Base-by-base conservation (phyloP, 257 asterid genomes). In the Solanum ahanhuiri region DNA sequence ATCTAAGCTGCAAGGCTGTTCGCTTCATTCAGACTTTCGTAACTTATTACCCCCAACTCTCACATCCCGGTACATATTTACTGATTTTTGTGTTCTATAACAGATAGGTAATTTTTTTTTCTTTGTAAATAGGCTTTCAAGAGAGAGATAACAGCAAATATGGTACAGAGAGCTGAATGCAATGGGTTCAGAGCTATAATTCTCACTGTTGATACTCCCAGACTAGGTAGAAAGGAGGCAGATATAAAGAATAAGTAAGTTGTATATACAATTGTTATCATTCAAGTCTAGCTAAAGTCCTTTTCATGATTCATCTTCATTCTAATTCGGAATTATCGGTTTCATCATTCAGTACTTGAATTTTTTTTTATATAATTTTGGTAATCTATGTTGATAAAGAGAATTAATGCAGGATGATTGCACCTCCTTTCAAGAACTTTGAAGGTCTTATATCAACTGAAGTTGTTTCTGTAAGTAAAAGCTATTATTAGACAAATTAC, bases 11-110 rank as follows among this genome's bases (percentile, higher is more conserved):
- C 87, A 86, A 91, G 23, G 94, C 95, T 73, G 89, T 90, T 88
- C 92, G 94, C 84, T 94, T 94, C 91, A 93, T 90, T 91, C 97
- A 93, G 83, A 58, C 92, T 87, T 91, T 93, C 75, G 97, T 93
- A 90, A 37, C 25, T 14, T 82, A 39, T 58, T 85, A 54, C 30
- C 18, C 82, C 31, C 17, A 45, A 28, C n/a, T 87, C 69, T 77
- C 71, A 48, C 33, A 14, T 35, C 86, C 66, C 58, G 45, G 11
- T 79, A 6, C 48, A 9, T 83, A 6, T n/a, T 60, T 6, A 15
- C 23, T 7, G 33, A 71, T 41, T 14, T 37, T 43, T 82, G 35
- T 37, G 34, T 22, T 25, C 7, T 9, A 34, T 17, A 71, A 75
- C 31, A 72, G 75, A 37, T 85, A 2, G 31, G 43, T 18, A 28